A percentile compares a stretch with the other conserved stretches of the same genome.
Conservation (phyloP, 257 asterid genomes). For the Forsythia suspensa region DNA sequence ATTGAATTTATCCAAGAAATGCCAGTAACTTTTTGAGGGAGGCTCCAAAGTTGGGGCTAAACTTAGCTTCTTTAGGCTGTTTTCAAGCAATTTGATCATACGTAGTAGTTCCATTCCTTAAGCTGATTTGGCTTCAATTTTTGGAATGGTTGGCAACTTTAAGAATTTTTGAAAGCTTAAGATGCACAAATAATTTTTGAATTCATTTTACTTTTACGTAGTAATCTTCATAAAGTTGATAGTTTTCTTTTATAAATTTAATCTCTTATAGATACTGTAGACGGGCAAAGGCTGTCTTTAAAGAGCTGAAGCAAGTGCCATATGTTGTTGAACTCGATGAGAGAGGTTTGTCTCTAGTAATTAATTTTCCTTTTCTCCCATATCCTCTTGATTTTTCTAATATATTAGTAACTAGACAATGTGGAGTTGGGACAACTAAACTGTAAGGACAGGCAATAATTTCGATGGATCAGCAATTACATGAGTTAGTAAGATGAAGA, state of each 20-base stretch:
- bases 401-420: neutral
- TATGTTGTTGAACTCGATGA: constrained; percentile 65
- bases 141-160: neutral
- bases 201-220: neutral
- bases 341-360: constrained; percentile 48
- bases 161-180: neutral
- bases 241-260: constrained; percentile 5
- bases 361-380: neutral
- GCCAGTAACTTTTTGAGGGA: neutral
- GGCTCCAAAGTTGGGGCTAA: neutral
- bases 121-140: neutral
- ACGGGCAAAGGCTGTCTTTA: constrained; percentile 86
- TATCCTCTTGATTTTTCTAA: neutral
- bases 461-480: neutral
- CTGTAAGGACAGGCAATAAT: neutral
- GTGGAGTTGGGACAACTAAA: neutral
- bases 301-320: constrained; percentile 65
- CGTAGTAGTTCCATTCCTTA: neutral
- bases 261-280: constrained; percentile 63
- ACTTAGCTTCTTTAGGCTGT: neutral
- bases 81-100: neutral
- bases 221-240: neutral
- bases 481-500: neutral
- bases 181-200: neutral
- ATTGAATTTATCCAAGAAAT: neutral